These are phyloP conservation scores for Leucosporidium scottii DNA, from an alignment of 768 basidiomycete species.

Conservation along the genomic window DNA sequence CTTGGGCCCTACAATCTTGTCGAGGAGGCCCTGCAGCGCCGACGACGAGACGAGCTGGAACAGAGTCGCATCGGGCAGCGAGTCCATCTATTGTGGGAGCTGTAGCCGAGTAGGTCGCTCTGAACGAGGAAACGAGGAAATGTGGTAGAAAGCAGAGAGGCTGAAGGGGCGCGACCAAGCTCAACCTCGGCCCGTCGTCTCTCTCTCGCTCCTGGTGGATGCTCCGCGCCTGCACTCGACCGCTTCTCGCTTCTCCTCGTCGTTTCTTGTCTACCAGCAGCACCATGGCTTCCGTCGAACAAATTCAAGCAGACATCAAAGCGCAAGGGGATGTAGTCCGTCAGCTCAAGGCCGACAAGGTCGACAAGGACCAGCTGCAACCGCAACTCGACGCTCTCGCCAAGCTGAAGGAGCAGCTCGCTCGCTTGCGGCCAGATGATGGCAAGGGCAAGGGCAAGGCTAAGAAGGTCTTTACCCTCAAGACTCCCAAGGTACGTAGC, in stretches of 20 bases:
- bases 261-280: background rate
- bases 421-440: background rate
- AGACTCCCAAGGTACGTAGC: conserved; percentile 78
- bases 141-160: too few species aligned
- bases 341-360: background rate
- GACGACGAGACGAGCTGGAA: conserved; percentile 27
- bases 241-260: background rate
- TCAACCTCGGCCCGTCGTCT: background rate
- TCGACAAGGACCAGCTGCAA: background rate
- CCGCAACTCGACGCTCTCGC: background rate
- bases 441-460: background rate
- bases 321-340: background rate
- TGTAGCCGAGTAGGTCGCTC: background rate
- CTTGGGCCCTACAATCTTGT: conserved; percentile 53
- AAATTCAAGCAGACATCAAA: background rate
- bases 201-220: background rate
- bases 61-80: conserved; percentile 15
- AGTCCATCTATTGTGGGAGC: background rate
- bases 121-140: background rate
- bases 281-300: background rate
- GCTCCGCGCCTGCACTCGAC: background rate
- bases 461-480: conserved; percentile 55
- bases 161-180: background rate
- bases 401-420: background rate
- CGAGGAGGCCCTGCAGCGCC: conserved; percentile 22